Base-by-base conservation (phyloP, 768 basidiomycete genomes). In the Grammothele lineata region DNA sequence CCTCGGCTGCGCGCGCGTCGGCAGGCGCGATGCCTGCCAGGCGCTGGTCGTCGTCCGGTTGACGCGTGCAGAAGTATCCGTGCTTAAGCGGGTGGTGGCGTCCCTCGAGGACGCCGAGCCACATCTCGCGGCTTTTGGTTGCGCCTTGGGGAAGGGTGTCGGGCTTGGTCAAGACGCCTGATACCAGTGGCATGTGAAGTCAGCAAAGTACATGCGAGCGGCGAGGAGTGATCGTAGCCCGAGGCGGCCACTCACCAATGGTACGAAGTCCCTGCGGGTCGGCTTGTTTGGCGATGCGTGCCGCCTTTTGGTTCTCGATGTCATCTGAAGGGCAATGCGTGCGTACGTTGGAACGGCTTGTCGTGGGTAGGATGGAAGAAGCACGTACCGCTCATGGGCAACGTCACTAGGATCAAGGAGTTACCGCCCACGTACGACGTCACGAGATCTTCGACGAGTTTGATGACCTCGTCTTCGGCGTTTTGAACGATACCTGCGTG, bases 21-120 rank as follows among this genome's bases (percentile, higher is more conserved):
- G 55, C 37, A 21, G 67, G 67, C 1, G 73, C 64, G 6, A 76
- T 63, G 1, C 62, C 61, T 34, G 62, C 56, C 14, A 56, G 48
- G 0, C 85, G 75, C 45, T 83, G 74, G 4, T 62, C 68, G 51
- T 85, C 85, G 44, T 83, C 76, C 0, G 82, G 81, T 21, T 83
- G 78, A 34, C 81, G 80, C 18, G 83, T 79, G 23, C 81, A 83
- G 49, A 77, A 85, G 50, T 85, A 86, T 2, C 60, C 60, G 26
- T 57, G 80, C 26, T 57, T 70, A 43, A 86, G 64, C 15, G 22
- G 48, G 54, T 82, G 62, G 37, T 61, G 38, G 34, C 66, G 67
- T 19, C 77, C 80, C 51, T 80, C 71, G 14, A 87, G 63, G 3
- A 81, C 69, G 1, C 73, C 70, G 6, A 76, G 57, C 73, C 75